Evolutionary conservation across 2,329 filamentous ascomycete species (phyloP).

Genomic region (Volutella citrinella): DNA sequence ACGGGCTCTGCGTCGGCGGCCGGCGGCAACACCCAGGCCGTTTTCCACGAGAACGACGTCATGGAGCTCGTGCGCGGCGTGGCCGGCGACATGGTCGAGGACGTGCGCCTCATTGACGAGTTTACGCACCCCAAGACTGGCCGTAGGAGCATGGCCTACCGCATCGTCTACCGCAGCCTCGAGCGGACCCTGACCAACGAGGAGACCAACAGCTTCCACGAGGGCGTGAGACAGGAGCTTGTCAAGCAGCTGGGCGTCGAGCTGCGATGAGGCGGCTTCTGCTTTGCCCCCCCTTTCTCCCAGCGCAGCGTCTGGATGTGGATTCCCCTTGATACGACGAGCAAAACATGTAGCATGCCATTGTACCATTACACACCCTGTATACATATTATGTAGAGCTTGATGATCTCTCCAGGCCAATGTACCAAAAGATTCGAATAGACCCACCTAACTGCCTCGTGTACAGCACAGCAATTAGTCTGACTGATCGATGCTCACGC

Average conservation of each 20-base stretch:
- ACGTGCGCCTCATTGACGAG: conserved; percentile 79
- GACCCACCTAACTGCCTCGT: too few relatives aligned
- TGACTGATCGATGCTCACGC: too few relatives aligned
- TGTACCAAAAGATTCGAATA: too few relatives aligned
- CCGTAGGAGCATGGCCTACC: conserved; percentile 82
- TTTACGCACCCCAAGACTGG: conserved; percentile 87
- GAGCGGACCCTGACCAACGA: conserved; percentile 85
- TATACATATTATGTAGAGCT: too few relatives aligned
- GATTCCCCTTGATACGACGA: too few relatives aligned
- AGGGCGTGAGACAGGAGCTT: conserved; percentile 61
- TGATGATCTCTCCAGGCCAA: too few relatives aligned
- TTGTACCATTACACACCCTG: too few relatives aligned
- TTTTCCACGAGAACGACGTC: conserved; percentile 91
- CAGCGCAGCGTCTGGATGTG: conserved; percentile 2
- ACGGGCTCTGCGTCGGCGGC: conserved; percentile 40
- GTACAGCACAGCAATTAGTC: too few relatives aligned
- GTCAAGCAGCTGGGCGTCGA: conserved; percentile 75
- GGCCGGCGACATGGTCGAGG: conserved; percentile 81
- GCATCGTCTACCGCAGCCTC: conserved; percentile 89
- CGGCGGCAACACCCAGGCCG: conserved; percentile 43
- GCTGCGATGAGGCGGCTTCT: conserved; percentile 28
- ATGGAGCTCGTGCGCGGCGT: conserved; percentile 91
- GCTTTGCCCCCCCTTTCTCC: conserved; percentile 1
- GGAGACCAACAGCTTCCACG: conserved; percentile 76
- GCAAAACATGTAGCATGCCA: too few relatives aligned